Evolutionary conservation across 768 basidiomycete genomes (phyloP), one percentile per base, ranked within the genome.

Genomic region (Dacryopinax spathularia): DNA sequence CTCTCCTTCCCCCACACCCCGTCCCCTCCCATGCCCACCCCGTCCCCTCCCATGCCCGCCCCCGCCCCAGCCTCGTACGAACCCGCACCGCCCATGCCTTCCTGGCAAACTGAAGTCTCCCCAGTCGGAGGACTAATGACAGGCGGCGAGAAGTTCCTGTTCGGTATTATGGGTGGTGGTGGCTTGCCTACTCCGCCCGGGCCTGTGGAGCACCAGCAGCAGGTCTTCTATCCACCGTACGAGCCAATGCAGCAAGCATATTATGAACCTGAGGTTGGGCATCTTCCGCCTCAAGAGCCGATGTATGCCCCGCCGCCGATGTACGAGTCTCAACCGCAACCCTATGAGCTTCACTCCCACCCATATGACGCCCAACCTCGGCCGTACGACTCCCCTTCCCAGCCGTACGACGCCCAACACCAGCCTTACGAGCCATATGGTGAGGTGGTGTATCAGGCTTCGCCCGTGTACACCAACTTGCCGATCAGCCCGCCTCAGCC

Each of bases 71-170:
- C n/a, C n/a, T n/a, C n/a, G n/a, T n/a, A n/a, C n/a, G n/a, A n/a
- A n/a, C 48, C 29, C 10, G 22, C 48, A 56, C n/a, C n/a, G 48
- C 48, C 48, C 48, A 6, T 56, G 25, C 48, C 3, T 20, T 56
- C 25, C 13, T 56, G 48, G 48, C 48, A 56, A 29, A 56, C 48
- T 15, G 48, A 56, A 29, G 48, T 56, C 25, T 56, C 48, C 48
- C 48, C 48, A 10, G 36, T 37, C 9, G 48, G 48, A 5, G 48
- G 48, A 10, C 25, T 56, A 13, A 56, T 56, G 48, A 56, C 48
- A 3, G 48, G 48, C 48, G 48, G 48, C 25, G 48, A 56, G 48
- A 56, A 56, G 48, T 56, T 56, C 48, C 48, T 56, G 48, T 56
- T 56, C 29, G 48, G 48, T 15, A 29, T 56, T 10, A 6, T 56